Base-by-base conservation (phyloP, 805 yeast genomes). In the Candida pseudofarinosa region DNA sequence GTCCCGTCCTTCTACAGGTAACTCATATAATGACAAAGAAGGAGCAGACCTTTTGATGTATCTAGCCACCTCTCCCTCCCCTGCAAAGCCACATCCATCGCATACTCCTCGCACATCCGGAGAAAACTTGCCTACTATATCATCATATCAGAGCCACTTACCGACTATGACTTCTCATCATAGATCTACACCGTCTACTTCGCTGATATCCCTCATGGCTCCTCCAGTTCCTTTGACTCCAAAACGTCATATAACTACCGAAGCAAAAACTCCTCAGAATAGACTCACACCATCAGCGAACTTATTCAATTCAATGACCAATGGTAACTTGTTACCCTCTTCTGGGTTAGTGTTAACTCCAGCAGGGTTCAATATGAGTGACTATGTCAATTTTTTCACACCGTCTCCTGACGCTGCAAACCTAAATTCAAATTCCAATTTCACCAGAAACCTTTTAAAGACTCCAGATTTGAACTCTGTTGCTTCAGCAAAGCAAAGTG, bases 1-100 rank as follows among this genome's bases (percentile, higher is more conserved):
- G 45, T 50, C 61, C 1, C 48, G 54, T 38, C 48, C 48, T 35
- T 37, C 33, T 20, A 40, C 52, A 16, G 49, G 50, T 19, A 58
- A 53, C 20, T 49, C 52, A 37, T 59, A 56, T 43, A 61, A 65
- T 38, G 73, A 71, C 48, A 64, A 64, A 28, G 93, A 85, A 61
- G 96, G 95, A 12, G 96, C 95, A 1, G 91, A 84, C 58, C 65
- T 88, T 47, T 72, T 88, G 47, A 76, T 88, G 79, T 88, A 79
- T 60, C 68, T 88, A 51, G 95, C 96, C 2, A 84, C 90, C 4
- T 85, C 93, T 6, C 96, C 96, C 1, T 78, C 86, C 0, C 85
- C 85, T 1, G 78, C 79, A 42, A 68, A 68, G 42, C 68, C 71
- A 12, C 52, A 53, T 40, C 58, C 53, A 43, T 56, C 56, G 20